Percentiles rank a stretch among this genome's conserved stretches.
Conservation (phyloP, 805 yeast species). For the Suhomyces emberorum region DNA sequence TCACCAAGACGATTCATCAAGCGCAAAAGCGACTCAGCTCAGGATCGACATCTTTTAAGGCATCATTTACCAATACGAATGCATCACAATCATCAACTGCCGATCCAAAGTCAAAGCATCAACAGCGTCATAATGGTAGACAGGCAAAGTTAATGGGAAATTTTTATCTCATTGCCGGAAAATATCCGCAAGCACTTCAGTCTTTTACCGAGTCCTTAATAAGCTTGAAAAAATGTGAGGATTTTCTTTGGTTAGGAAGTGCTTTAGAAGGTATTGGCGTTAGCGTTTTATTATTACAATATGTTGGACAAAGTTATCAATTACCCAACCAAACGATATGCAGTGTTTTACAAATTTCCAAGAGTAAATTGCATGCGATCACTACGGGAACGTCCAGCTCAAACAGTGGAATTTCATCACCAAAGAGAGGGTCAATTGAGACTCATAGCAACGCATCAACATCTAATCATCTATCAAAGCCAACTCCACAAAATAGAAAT, state of each 20-base stretch:
- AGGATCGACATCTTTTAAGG: conserved; percentile 32
- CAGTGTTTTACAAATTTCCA: conserved; percentile 30
- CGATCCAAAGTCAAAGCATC: conserved; percentile 33
- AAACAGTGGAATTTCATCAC: conserved; percentile 24
- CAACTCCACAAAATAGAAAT: conserved; percentile 2
- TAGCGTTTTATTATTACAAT: conserved; percentile 57
- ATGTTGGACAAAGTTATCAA: conserved; percentile 50
- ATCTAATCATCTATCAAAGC: background rate
- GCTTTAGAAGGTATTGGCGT: conserved; percentile 81
- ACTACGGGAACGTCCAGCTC: conserved; percentile 25
- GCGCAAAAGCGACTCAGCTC: conserved; percentile 45
- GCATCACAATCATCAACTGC: conserved; percentile 8
- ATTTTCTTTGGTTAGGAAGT: conserved; percentile 84
- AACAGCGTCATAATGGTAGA: conserved; percentile 60
- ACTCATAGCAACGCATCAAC: background rate
- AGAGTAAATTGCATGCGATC: conserved; percentile 19
- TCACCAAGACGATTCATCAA: conserved; percentile 37
- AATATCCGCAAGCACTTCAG: conserved; percentile 63
- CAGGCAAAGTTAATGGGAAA: conserved; percentile 73
- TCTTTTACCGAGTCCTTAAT: conserved; percentile 72
- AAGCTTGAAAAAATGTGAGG: conserved; percentile 59
- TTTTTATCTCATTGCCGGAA: conserved; percentile 77
- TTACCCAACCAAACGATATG: conserved; percentile 39
- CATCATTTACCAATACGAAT: conserved; percentile 20
- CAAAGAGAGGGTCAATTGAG: conserved; percentile 4